Evolutionary conservation across 106 monocot genomes (phyloP).

Genomic region (Phalaenopsis aphrodite): DNA sequence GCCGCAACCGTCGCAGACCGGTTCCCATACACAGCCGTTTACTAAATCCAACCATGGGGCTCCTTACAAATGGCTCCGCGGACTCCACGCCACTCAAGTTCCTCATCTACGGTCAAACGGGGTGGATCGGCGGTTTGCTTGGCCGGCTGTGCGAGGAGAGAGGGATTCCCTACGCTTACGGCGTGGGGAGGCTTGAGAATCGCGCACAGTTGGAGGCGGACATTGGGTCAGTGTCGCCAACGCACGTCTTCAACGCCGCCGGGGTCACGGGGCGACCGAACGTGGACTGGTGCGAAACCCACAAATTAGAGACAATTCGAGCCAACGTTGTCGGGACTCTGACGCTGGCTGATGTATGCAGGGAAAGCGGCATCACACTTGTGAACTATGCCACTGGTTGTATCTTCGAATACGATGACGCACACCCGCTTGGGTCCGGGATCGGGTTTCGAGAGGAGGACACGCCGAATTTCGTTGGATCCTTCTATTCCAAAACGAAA

Average conservation of each 20-base stretch:
- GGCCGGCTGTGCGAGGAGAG: slow-evolving; percentile 41
- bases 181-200: slow-evolving; percentile 47
- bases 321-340: slow-evolving; percentile 53
- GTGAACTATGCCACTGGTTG: slow-evolving; percentile 59
- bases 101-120: slow-evolving; percentile 74
- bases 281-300: slow-evolving; percentile 88
- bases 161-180: slow-evolving; percentile 47
- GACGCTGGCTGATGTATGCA: slow-evolving; percentile 53
- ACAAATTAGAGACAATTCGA: slow-evolving; percentile 53
- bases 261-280: slow-evolving; percentile 79
- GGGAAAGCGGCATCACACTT: slow-evolving; percentile 32
- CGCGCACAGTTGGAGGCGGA: slow-evolving; percentile 36
- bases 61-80: slow-evolving; percentile 18
- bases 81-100: slow-evolving; percentile 27
- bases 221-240: slow-evolving; percentile 36
- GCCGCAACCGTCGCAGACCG: not conserved
- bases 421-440: slow-evolving; percentile 36
- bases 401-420: slow-evolving; percentile 52
- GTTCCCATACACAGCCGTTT: not conserved
- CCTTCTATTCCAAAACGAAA: slow-evolving; percentile 69
- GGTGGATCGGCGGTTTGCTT: slow-evolving; percentile 79
- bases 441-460: slow-evolving; percentile 58
- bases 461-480: slow-evolving; percentile 50
- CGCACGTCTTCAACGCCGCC: slow-evolving; percentile 79
- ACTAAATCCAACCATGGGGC: slow-evolving; percentile 16